Percentiles rank a stretch among this genome's conserved stretches.
phyloP scores from a whole-genome alignment of 2,329 filamentous ascomycete species.

The Dothistroma septosporum region DNA sequence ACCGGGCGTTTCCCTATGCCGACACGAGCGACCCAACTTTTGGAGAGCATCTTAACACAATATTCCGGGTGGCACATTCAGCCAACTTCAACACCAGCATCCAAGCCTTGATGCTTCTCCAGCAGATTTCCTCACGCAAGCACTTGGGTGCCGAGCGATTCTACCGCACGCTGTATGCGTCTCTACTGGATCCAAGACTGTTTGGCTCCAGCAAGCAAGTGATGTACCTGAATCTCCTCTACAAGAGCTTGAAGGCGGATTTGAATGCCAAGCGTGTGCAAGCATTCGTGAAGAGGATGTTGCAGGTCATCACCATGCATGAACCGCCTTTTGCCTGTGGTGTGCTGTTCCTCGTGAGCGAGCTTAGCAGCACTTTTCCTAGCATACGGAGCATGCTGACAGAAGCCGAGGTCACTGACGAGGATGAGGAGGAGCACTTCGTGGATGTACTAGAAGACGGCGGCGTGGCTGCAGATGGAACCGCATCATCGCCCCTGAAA shows the following conservation, averaged over 20 bases:
- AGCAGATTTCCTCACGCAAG: slow-evolving; percentile 79
- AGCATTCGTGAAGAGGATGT: slow-evolving; percentile 88
- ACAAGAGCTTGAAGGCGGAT: slow-evolving; percentile 82
- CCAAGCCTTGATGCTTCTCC: slow-evolving; percentile 89
- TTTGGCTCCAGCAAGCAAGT: slow-evolving; percentile 90
- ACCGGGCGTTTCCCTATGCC: slow-evolving; percentile 91
- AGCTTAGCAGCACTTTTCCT: slow-evolving; percentile 75
- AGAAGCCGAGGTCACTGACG: slow-evolving; percentile 72
- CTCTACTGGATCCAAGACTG: slow-evolving; percentile 82
- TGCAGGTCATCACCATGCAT: slow-evolving; percentile 83
- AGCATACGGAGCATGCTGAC: slow-evolving; percentile 73
- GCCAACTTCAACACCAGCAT: slow-evolving; percentile 99
- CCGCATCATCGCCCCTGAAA: slow-evolving; percentile 27
- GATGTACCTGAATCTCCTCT: slow-evolving; percentile 88
- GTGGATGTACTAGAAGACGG: slow-evolving; percentile 60
- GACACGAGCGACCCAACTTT: slow-evolving; percentile 74
- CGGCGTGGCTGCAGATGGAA: slow-evolving; percentile 37
- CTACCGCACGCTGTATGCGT: slow-evolving; percentile 94
- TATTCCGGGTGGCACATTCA: slow-evolving; percentile 94
- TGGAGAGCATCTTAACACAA: slow-evolving; percentile 83
- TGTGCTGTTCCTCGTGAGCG: slow-evolving; percentile 81
- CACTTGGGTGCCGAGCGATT: slow-evolving; percentile 83
- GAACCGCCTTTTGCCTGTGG: slow-evolving; percentile 91
- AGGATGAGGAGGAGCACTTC: slow-evolving; percentile 67
- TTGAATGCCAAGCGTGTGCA: slow-evolving; percentile 88